Conservation (phyloP, 1,284 basidiomycete species). For the Polyporus tsugae region DNA sequence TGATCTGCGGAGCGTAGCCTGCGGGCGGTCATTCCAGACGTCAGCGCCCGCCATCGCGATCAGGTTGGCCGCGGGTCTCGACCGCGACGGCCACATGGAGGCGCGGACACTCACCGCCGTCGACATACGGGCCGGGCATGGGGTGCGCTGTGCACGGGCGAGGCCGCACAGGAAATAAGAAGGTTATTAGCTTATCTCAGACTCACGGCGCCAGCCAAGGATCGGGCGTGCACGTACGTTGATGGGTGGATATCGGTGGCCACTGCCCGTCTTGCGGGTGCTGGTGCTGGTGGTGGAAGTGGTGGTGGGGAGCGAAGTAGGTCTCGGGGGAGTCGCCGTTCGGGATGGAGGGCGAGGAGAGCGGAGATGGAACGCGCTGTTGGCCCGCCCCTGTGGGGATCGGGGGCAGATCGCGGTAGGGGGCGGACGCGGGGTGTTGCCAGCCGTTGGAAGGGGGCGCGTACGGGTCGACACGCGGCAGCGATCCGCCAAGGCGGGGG, state of each 20-base stretch:
- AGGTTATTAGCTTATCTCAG: constrained; percentile 18
- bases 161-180: not conserved
- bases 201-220: not conserved
- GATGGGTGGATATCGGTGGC: constrained; percentile 21
- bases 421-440: constrained; percentile 22
- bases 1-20: constrained; percentile 29
- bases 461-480: constrained; percentile 21
- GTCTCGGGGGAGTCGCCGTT: constrained; percentile 28
- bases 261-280: constrained; percentile 23
- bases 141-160: constrained; percentile 18
- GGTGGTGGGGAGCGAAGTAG: constrained; percentile 25
- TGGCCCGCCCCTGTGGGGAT: constrained; percentile 13
- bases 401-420: constrained; percentile 26
- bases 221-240: constrained; percentile 16
- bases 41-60: not conserved
- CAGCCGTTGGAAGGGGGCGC: constrained; percentile 20
- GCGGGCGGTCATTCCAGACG: not conserved
- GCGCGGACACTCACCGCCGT: constrained; percentile 25
- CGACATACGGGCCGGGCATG: constrained; percentile 27
- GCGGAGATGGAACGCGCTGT: constrained; percentile 33
- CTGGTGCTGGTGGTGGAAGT: constrained; percentile 12
- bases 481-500: constrained; percentile 25
- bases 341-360: constrained; percentile 27
- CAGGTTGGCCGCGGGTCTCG: not conserved
- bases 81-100: not conserved